Evolutionary conservation across 306 rosid species (phyloP).

Genomic region (Cucurbita argyrosperma): DNA sequence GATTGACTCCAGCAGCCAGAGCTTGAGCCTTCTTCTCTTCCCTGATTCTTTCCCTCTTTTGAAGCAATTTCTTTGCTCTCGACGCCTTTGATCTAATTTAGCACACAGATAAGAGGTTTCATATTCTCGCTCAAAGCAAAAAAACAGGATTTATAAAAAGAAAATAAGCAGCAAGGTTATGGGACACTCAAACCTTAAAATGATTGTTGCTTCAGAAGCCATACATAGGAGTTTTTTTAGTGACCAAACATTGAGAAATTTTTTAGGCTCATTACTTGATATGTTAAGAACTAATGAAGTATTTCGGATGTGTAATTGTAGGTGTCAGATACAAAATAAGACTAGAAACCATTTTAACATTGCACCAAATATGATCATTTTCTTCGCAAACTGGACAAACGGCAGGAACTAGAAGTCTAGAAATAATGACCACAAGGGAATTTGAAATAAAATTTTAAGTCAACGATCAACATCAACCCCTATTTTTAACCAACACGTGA

Average conservation of each 20-base stretch:
- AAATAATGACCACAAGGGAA: neutral
- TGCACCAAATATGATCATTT: neutral
- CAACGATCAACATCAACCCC: neutral
- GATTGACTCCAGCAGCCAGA: conserved; percentile 54
- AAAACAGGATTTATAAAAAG: neutral
- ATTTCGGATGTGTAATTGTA: neutral
- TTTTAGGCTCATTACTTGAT: neutral
- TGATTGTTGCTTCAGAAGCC: neutral
- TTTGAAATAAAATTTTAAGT: neutral
- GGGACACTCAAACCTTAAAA: neutral
- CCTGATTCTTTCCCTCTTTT: conserved; percentile 44
- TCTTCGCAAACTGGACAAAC: neutral
- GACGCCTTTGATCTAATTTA: conserved; percentile 57
- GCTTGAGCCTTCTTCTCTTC: conserved; percentile 64
- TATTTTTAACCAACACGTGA: neutral
- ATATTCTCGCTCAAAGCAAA: neutral
- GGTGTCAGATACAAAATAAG: neutral
- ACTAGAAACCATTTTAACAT: neutral
- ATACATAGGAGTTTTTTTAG: neutral
- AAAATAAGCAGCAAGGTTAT: neutral
- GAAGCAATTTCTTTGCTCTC: conserved; percentile 62
- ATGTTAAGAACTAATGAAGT: neutral
- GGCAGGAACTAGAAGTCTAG: neutral
- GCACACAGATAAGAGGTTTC: neutral
- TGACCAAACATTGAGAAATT: neutral